A percentile compares a stretch with the other conserved stretches of the same genome.
Conservation (phyloP, 2,329 filamentous ascomycete species). For the Seiridium cupressi region DNA sequence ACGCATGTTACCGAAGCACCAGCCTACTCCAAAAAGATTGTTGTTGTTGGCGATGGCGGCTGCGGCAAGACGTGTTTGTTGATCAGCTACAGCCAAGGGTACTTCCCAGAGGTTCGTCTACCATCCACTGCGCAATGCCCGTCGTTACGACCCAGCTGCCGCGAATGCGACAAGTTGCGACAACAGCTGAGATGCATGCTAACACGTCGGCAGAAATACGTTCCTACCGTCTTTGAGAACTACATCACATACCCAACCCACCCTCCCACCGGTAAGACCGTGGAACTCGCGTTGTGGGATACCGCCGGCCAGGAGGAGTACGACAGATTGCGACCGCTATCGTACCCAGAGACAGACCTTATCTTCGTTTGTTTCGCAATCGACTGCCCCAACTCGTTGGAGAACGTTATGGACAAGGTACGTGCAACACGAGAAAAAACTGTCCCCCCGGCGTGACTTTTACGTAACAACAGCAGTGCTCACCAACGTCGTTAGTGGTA, state of each 20-base stretch:
- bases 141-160: background rate
- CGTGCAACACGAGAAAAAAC: conserved; percentile 17
- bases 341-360: conserved; percentile 96
- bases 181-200: background rate
- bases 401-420: conserved; percentile 99
- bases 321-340: conserved; percentile 90
- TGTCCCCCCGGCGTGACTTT: background rate
- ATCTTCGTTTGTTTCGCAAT: conserved; percentile 99
- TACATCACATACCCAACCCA: conserved; percentile 98
- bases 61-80: conserved; percentile 98
- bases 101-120: conserved; percentile 86
- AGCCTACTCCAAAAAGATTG: conserved; percentile 97
- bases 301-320: conserved; percentile 99
- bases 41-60: conserved; percentile 95
- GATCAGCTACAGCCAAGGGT: conserved; percentile 98
- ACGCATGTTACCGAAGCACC: conserved; percentile 89
- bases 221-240: conserved; percentile 98
- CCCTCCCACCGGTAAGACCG: conserved; percentile 82
- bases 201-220: conserved; percentile 79
- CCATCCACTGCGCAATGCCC: background rate
- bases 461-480: background rate
- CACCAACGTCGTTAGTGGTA: conserved; percentile 72
- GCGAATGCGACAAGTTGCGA: background rate
- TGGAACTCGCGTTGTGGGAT: conserved; percentile 97
- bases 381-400: conserved; percentile 95